A percentile compares a stretch with the other conserved stretches of the same genome.
These are phyloP conservation scores for Trichoderma gracile DNA, from an alignment of 2,329 filamentous ascomycete species.

Conservation along the genomic window DNA sequence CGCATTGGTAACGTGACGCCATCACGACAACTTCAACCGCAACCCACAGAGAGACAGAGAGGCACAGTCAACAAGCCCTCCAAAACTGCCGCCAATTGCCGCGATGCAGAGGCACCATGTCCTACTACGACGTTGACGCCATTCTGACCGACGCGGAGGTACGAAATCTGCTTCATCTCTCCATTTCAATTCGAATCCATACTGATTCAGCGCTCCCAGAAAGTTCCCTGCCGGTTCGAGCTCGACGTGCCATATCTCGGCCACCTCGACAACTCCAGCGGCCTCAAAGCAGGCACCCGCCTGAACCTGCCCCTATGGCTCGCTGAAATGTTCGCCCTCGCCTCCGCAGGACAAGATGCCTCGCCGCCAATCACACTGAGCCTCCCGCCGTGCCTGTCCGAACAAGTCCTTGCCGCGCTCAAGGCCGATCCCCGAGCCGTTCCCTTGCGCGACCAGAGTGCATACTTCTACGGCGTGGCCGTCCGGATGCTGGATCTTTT, in stretches of 20 bases:
- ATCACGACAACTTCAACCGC: neutral
- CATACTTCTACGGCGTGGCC: constrained; percentile 85
- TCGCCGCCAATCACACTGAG: constrained; percentile 75
- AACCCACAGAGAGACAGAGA: too few relatives aligned
- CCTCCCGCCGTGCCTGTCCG: constrained; percentile 73
- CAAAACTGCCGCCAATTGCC: neutral
- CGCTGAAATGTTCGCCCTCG: constrained; percentile 85
- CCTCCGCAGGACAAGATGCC: constrained; percentile 49
- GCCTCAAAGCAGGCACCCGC: constrained; percentile 78
- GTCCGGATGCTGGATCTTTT: constrained; percentile 87
- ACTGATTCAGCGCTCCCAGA: constrained; percentile 51
- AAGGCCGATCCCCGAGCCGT: constrained; percentile 73
- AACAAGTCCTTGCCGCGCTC: constrained; percentile 49
- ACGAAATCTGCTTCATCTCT: constrained; percentile 27
- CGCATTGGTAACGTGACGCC: neutral
- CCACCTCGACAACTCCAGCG: constrained; percentile 76
- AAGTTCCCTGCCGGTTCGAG: constrained; percentile 94
- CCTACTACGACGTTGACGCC: constrained; percentile 82
- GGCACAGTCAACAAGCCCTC: constrained; percentile 1
- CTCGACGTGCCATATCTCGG: constrained; percentile 84
- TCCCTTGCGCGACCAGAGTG: constrained; percentile 76
- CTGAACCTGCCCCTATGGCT: constrained; percentile 91
- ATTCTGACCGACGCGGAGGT: constrained; percentile 85
- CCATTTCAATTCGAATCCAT: too few relatives aligned
- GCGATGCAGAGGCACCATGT: constrained; percentile 46